A percentile compares a stretch with the other conserved stretches of the same genome.
These are phyloP conservation scores for Aethionema arabicum DNA, from an alignment of 345 rosid species.

Conservation along the genomic window DNA sequence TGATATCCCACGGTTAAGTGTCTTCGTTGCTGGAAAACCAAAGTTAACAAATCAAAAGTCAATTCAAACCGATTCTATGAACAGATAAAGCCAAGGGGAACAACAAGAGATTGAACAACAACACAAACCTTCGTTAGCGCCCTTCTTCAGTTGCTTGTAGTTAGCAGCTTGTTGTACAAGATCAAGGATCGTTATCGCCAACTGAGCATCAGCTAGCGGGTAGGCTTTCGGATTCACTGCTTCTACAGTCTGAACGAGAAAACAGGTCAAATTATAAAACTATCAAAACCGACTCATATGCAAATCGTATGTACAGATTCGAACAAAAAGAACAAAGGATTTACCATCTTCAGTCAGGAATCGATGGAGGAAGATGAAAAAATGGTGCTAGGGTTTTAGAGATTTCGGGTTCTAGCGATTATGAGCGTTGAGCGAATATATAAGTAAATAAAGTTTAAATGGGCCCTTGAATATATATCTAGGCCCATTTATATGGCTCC, in stretches of 20 bases:
- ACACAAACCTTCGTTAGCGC: conserved; percentile 55
- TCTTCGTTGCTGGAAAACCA: conserved; percentile 62
- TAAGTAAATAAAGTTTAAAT: no score
- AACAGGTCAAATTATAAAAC: not conserved
- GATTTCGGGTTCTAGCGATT: no score
- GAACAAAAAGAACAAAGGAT: no score
- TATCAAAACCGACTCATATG: no score
- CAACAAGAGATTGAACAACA: conserved; percentile 28
- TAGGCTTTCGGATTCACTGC: conserved; percentile 76
- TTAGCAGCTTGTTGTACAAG: conserved; percentile 81
- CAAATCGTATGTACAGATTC: no score
- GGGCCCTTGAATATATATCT: no score
- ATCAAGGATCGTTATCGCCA: conserved; percentile 63
- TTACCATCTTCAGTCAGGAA: no score
- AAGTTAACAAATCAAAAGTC: not conserved
- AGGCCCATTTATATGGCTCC: no score
- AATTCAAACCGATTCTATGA: not conserved
- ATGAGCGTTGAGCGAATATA: no score
- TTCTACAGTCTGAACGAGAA: conserved; percentile 50
- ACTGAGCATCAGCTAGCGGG: conserved; percentile 70
- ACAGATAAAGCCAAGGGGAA: not conserved
- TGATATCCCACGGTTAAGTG: conserved; percentile 77
- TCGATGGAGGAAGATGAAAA: no score
- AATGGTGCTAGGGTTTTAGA: no score
- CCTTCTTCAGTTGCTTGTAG: conserved; percentile 63